Evolutionary conservation across 108 stramenopile species (phyloP), one percentile per base, ranked within the genome.

Genomic region (Parietichytrium sp.): DNA sequence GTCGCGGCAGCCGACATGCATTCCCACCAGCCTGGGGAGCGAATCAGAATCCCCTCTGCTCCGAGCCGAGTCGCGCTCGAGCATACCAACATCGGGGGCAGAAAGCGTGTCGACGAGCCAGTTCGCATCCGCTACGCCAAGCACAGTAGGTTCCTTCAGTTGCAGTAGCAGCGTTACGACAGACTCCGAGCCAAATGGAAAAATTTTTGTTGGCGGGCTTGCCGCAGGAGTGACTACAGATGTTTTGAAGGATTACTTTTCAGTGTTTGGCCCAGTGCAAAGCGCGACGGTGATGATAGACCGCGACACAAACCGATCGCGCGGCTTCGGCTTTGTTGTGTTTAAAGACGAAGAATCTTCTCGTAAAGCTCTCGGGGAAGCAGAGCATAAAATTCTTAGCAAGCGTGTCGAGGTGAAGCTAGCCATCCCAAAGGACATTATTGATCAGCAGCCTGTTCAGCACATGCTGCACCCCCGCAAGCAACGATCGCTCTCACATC

Each of bases 251-350:
- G 23, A 8, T 25, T 72, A 72, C 20, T 72, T 72, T 72, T n/a
- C 38, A 6, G 38, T 45, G 61, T 72, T 72, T 27, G 61, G 61
- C 0, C 6, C 2, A 20, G 13, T 72, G 10, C 6, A 16, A 6
- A 33, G 45, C 6, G 61, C 61, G 10, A 25, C 61, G 61, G 61
- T 72, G 23, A 72, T 72, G 61, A 72, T 72, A 45, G 61, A 72
- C 20, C 61, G 61, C 20, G 61, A 72, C 10, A 72, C 61, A 38
- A 72, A 72, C 45, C 61, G 61, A 6, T 72, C 61, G 42, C 33
- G 61, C 10, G 61, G 61, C 42, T 72, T 72, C 33, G 61, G 61
- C 25, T 72, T 72, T 72, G 61, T 72, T 0, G 0, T 42, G 13
- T 72, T 72, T 45, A 42, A 31, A 10, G 20, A 72, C 33, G 61